Base-by-base conservation (phyloP, 1,284 basidiomycete genomes). In the Leucoagaricus sp. region DNA sequence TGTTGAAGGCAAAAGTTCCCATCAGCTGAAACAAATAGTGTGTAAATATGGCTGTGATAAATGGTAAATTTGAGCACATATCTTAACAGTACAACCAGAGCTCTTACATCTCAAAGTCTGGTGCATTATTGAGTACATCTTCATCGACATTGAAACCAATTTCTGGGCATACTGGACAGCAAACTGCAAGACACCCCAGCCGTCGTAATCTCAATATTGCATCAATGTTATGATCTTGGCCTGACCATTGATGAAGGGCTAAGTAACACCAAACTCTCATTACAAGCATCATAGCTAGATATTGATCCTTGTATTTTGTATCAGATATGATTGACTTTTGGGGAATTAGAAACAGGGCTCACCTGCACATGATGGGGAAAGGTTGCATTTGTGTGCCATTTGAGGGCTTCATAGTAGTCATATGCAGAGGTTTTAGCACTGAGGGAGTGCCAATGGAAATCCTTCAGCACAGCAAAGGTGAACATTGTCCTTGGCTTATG, bases 101-200 rank as follows among this genome's bases (percentile, higher is more conserved):
- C n/a, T n/a, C n/a, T n/a, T n/a, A n/a, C n/a, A n/a, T n/a, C n/a
- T n/a, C n/a, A n/a, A n/a, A n/a, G n/a, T n/a, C n/a, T n/a, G n/a
- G n/a, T n/a, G n/a, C n/a, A n/a, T n/a, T n/a, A n/a, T n/a, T n/a
- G n/a, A n/a, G n/a, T n/a, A n/a, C n/a, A n/a, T 57, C 53, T 34
- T 62, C 34, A 7, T 62, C 57, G 12, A 70, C 58, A 58, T 72
- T 72, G 55, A 71, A 62, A 2, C 63, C 64, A 12, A 67, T 56
- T 38, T 69, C 61, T 3, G 68, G 68, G 46, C 71, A 72, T 1
- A 67, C 65, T 15, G 67, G 66, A 45, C 69, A 72, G 12, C 60
- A 45, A 3, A 71, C 46, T 1, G 62, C 62, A 15, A 70, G 23
- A 26, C 60, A 66, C 0, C 55, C 49, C n/a, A 55, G 26, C 0